These are phyloP conservation scores for Suillus weaverae DNA, from an alignment of 768 basidiomycete species.

Conservation along the genomic window DNA sequence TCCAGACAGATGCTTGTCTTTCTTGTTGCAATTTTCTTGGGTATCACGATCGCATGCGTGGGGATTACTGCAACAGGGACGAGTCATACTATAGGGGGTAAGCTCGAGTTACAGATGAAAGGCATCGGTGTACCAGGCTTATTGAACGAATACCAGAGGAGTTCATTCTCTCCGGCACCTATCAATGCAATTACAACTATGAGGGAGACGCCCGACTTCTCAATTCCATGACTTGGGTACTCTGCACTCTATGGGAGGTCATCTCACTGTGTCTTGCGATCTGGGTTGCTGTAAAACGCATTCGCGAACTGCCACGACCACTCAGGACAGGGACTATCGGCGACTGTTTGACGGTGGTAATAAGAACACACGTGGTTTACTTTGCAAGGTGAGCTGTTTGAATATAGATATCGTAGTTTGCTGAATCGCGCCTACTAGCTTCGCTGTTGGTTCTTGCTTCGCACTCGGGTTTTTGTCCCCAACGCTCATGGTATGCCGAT, in stretches of 20 bases:
- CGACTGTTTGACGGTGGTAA: neutral
- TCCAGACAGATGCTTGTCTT: neutral
- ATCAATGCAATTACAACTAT: neutral
- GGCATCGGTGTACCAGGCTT: neutral
- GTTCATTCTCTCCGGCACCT: neutral
- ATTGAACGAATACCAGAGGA: neutral
- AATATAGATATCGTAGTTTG: no score
- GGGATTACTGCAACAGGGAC: neutral
- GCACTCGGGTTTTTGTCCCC: neutral
- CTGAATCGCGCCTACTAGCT: neutral
- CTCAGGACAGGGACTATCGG: neutral
- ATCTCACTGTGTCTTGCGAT: neutral
- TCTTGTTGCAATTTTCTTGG: neutral
- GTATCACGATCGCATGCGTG: neutral
- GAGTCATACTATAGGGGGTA: neutral
- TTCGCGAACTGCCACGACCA: neutral
- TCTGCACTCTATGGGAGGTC: neutral
- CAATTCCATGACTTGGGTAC: neutral
- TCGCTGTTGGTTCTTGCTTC: neutral
- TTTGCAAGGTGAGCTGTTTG: neutral
- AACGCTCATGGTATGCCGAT: neutral
- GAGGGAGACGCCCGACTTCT: neutral
- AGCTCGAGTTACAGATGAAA: neutral
- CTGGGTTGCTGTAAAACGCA: neutral
- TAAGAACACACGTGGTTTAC: neutral